Evolutionary conservation across 371 early-diverging fungal species (phyloP).

Genomic region (Apophysomyces variabilis): DNA sequence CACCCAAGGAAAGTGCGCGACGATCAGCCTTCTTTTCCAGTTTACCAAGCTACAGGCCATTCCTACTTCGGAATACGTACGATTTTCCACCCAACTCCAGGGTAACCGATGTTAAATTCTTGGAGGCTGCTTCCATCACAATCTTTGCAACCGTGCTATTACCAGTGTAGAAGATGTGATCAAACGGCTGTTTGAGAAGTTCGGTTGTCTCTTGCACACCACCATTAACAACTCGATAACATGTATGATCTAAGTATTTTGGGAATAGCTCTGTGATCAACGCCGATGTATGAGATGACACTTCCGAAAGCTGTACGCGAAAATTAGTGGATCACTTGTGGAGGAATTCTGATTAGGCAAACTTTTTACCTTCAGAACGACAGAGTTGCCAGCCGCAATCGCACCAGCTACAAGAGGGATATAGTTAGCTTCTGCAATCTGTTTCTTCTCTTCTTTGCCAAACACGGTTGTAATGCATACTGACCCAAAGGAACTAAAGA

Average conservation of each 20-base stretch:
- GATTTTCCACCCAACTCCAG: conserved; percentile 87
- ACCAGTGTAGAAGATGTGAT: conserved; percentile 91
- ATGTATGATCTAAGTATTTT: conserved; percentile 71
- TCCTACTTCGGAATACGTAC: conserved; percentile 19
- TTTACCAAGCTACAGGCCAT: background rate
- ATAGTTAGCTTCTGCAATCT: background rate
- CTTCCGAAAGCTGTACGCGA: conserved; percentile 67
- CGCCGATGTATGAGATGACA: conserved; percentile 68
- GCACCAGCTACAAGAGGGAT: conserved; percentile 57
- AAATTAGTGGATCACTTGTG: too few species aligned
- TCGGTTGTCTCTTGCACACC: conserved; percentile 74
- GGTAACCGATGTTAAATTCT: conserved; percentile 72
- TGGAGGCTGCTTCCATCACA: conserved; percentile 74
- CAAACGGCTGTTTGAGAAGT: conserved; percentile 71
- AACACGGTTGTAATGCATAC: background rate
- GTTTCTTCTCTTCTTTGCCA: background rate
- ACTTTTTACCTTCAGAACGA: conserved; percentile 61
- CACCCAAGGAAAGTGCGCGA: too few species aligned
- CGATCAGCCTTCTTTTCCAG: background rate
- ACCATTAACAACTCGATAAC: conserved; percentile 78
- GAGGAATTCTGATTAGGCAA: too few species aligned
- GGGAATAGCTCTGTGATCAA: conserved; percentile 65
- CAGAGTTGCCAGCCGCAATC: conserved; percentile 87
- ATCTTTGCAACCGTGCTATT: conserved; percentile 76
- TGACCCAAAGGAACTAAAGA: conserved; percentile 39